These are phyloP conservation scores for Aspergillus bridgeri DNA, from an alignment of 495 filamentous ascomycete genomes.

Conservation along the genomic window DNA sequence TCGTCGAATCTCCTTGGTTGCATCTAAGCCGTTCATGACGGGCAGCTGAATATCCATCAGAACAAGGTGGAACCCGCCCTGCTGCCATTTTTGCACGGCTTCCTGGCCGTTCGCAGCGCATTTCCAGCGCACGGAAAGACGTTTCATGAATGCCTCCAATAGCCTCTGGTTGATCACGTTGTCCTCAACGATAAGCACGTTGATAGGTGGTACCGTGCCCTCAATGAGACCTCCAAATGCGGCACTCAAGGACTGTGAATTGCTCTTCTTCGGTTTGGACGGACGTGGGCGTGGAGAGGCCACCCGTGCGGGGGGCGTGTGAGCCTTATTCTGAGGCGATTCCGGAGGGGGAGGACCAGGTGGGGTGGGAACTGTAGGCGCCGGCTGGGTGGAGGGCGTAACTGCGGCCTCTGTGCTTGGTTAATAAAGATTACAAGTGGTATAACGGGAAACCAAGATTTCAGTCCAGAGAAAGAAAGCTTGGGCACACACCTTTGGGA, in stretches of 20 bases:
- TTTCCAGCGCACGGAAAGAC: conserved; percentile 96
- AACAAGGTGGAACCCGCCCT: conserved; percentile 94
- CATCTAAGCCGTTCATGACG: conserved; percentile 93
- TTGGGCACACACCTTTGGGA: conserved; percentile 30
- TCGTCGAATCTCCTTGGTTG: conserved; percentile 93
- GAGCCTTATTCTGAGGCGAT: conserved; percentile 33
- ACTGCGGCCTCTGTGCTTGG: conserved; percentile 28
- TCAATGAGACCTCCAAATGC: conserved; percentile 66
- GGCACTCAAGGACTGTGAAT: conserved; percentile 21
- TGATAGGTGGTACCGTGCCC: conserved; percentile 89
- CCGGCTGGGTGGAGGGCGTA: conserved; percentile 24
- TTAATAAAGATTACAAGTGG: too few species aligned
- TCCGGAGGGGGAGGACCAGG: conserved; percentile 33
- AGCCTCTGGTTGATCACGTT: conserved; percentile 95
- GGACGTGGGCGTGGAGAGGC: conserved; percentile 38
- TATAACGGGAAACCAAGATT: too few species aligned
- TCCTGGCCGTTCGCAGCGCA: conserved; percentile 92
- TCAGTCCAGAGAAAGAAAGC: too few species aligned
- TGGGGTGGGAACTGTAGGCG: conserved; percentile 35
- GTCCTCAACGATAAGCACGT: conserved; percentile 96
- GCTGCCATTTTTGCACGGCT: conserved; percentile 88
- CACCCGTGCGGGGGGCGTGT: conserved; percentile 35
- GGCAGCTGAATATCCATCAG: conserved; percentile 98
- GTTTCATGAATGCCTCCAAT: conserved; percentile 92
- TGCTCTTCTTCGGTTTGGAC: conserved; percentile 46